A percentile compares a stretch with the other conserved stretches of the same genome.
Conservation (phyloP, 83 land plant genomes). For the Picea abies region DNA sequence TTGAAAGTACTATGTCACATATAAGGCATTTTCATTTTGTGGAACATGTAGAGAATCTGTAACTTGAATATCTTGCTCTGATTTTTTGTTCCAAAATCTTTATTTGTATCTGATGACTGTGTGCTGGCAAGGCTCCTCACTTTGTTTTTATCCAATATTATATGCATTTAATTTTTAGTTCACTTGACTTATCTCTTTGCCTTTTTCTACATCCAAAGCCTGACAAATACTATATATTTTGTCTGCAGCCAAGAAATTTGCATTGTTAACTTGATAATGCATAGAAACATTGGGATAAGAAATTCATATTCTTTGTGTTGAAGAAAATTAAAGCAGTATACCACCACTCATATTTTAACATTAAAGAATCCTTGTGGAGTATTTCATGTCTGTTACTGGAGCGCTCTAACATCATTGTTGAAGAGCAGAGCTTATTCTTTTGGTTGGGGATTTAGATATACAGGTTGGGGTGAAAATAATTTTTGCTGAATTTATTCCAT, state of each 20-base stretch:
- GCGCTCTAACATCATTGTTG: not conserved
- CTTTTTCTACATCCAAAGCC: not conserved
- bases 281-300: not conserved
- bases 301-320: not conserved
- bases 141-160: not conserved
- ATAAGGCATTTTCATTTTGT: not conserved
- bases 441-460: too few relatives aligned
- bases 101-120: not conserved
- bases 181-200: not conserved
- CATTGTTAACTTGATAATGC: not conserved
- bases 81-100: not conserved
- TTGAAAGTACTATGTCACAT: not conserved
- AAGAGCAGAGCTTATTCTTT: too few relatives aligned
- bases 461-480: too few relatives aligned
- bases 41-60: constrained; percentile 5
- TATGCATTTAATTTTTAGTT: not conserved
- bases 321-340: not conserved
- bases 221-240: too few relatives aligned
- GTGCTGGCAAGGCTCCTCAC: not conserved
- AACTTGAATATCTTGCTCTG: not conserved
- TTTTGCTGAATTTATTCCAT: too few relatives aligned
- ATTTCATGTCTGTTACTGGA: not conserved
- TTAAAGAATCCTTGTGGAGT: not conserved
- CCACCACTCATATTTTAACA: not conserved
- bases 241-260: not conserved